Percentiles rank a stretch among this genome's conserved stretches.
phyloP scores from a whole-genome alignment of 495 filamentous ascomycete genomes.

The Penicillium crystallinum region DNA sequence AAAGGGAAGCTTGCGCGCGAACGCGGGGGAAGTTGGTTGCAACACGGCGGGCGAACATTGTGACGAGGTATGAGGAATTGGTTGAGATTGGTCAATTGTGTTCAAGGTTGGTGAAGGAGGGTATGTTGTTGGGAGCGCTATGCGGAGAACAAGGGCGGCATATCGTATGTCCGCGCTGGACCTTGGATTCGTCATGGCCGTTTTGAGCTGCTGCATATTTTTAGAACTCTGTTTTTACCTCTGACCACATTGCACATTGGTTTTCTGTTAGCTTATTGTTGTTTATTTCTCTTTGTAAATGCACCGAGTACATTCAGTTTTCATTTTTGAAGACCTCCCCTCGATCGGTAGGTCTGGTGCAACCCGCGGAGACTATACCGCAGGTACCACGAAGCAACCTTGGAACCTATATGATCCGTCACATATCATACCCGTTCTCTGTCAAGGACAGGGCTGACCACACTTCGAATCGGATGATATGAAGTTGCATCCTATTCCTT shows the following conservation, averaged over 20 bases:
- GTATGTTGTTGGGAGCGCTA: neutral
- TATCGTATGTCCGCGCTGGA: constrained; percentile 1
- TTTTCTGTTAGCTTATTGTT: neutral
- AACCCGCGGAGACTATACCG: constrained; percentile 5
- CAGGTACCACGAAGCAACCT: constrained; percentile 2
- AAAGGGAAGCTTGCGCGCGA: constrained; percentile 33
- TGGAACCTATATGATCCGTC: neutral
- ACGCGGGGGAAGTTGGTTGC: constrained; percentile 33
- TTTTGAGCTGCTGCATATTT: neutral
- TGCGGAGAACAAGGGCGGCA: neutral
- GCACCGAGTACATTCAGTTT: neutral
- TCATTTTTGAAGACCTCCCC: neutral
- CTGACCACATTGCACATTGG: neutral
- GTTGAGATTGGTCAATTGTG: neutral
- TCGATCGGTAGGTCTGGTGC: neutral
- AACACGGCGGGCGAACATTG: constrained; percentile 43
- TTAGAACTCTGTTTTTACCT: neutral
- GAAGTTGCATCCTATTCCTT: constrained; percentile 2
- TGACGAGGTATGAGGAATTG: neutral
- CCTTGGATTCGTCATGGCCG: constrained; percentile 5
- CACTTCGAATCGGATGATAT: constrained; percentile 11
- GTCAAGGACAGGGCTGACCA: neutral
- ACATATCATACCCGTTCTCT: neutral
- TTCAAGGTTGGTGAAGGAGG: neutral
- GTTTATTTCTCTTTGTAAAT: neutral